These are phyloP conservation scores for Terfezia boudieri DNA, from an alignment of 495 filamentous ascomycete genomes.

Conservation along the genomic window DNA sequence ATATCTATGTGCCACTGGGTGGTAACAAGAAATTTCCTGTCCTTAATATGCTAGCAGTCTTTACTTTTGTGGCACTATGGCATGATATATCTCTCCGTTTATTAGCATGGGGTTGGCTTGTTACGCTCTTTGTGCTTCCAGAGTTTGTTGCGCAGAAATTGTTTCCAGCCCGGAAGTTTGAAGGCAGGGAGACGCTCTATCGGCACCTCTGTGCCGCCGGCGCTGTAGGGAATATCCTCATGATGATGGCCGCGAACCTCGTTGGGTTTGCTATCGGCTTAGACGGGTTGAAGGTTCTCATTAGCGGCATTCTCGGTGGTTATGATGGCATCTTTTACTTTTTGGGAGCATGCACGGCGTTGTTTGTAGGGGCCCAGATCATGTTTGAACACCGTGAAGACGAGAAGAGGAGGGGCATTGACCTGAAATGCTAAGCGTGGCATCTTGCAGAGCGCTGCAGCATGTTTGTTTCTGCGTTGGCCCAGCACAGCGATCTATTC, in stretches of 20 bases:
- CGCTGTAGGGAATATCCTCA: slow-evolving; percentile 62
- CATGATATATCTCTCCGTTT: slow-evolving; percentile 89
- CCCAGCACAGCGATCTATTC: too few species aligned
- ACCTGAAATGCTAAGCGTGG: slow-evolving; percentile 49
- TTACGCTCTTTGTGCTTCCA: slow-evolving; percentile 79
- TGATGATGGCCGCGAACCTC: slow-evolving; percentile 92
- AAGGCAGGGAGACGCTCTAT: slow-evolving; percentile 42
- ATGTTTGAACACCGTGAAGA: slow-evolving; percentile 91
- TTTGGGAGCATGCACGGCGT: slow-evolving; percentile 36
- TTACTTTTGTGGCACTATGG: slow-evolving; percentile 96
- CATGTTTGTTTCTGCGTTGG: too few species aligned
- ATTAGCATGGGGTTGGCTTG: slow-evolving; percentile 89
- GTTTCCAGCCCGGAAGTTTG: slow-evolving; percentile 53
- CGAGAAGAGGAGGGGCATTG: slow-evolving; percentile 60
- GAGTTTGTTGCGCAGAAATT: slow-evolving; percentile 48
- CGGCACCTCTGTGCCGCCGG: slow-evolving; percentile 66
- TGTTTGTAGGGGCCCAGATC: slow-evolving; percentile 75
- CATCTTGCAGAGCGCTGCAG: neutral
- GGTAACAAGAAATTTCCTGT: slow-evolving; percentile 36
- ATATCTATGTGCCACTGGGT: slow-evolving; percentile 84
- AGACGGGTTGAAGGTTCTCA: slow-evolving; percentile 59
- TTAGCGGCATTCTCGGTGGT: slow-evolving; percentile 19
- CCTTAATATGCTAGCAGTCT: slow-evolving; percentile 61
- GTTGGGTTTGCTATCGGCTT: slow-evolving; percentile 85
- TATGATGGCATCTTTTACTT: slow-evolving; percentile 46